These are phyloP conservation scores for Heracleum sosnowskyi DNA, from an alignment of 129 eudicot genomes.

Conservation along the genomic window DNA sequence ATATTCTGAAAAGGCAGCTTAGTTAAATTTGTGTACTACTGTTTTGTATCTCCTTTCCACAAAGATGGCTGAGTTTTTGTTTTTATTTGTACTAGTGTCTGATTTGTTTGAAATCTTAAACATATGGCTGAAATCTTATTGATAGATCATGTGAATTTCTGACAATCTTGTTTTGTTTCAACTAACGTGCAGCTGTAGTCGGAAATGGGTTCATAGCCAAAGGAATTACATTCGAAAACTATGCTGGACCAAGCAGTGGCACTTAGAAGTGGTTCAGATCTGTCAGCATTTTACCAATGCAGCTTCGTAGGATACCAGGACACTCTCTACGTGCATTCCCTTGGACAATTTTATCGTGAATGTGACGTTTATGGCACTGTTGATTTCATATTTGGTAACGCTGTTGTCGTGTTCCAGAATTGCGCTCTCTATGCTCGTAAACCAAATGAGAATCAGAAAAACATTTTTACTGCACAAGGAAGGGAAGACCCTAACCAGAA, in stretches of 20 bases:
- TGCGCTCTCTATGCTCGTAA: too few species aligned
- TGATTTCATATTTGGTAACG: too few species aligned
- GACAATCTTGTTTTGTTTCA: neutral
- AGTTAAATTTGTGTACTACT: neutral
- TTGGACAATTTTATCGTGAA: too few species aligned
- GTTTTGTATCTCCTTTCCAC: neutral
- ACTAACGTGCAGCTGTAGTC: constrained; percentile 5
- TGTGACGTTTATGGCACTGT: too few species aligned
- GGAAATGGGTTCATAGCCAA: constrained; percentile 21
- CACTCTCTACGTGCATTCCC: too few species aligned
- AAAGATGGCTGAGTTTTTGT: neutral
- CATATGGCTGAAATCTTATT: neutral
- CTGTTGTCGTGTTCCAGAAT: too few species aligned
- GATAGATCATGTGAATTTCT: neutral
- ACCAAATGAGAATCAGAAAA: too few species aligned
- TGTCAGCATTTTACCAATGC: constrained; percentile 26
- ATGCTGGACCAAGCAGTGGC: constrained; percentile 29
- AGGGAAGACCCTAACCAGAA: too few species aligned
- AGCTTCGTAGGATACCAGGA: constrained; percentile 41
- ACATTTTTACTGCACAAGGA: too few species aligned
- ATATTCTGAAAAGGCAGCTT: neutral
- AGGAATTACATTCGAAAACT: constrained; percentile 16
- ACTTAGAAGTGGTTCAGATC: constrained; percentile 7
- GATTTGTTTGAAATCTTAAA: too few species aligned
- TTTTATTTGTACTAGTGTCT: neutral